phyloP scores from a whole-genome alignment of 164 flowering plant species.

The Litsea cubeba region DNA sequence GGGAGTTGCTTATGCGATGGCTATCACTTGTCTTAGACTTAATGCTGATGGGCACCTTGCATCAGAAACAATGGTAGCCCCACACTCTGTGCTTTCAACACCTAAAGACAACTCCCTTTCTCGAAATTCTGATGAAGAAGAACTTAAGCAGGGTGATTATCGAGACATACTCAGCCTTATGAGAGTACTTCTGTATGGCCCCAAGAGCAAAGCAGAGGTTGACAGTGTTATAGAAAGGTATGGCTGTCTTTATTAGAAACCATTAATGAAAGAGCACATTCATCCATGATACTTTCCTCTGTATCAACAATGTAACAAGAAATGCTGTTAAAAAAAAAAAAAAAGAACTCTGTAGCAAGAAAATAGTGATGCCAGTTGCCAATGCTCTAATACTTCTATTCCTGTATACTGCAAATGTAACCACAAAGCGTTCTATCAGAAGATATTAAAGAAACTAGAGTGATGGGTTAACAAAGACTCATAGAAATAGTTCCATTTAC shows the following conservation, averaged over 20 bases:
- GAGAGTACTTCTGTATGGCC: slow-evolving; percentile 83
- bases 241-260: slow-evolving; percentile 1
- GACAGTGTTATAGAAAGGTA: slow-evolving; percentile 78
- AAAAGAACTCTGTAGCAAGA: background rate
- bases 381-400: background rate
- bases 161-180: slow-evolving; percentile 85
- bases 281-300: background rate
- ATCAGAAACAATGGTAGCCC: slow-evolving; percentile 21
- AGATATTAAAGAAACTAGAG: too few species aligned
- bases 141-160: slow-evolving; percentile 61
- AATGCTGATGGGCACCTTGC: slow-evolving; percentile 37
- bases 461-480: too few species aligned
- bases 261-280: background rate
- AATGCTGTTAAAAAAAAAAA: background rate
- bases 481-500: too few species aligned
- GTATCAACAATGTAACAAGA: too few species aligned
- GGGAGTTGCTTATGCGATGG: slow-evolving; percentile 94
- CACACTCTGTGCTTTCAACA: slow-evolving; percentile 13
- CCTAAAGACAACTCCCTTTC: slow-evolving; percentile 27
- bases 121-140: slow-evolving; percentile 37
- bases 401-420: background rate
- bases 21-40: slow-evolving; percentile 70
- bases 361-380: too few species aligned
- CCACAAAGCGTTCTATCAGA: too few species aligned
- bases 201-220: slow-evolving; percentile 83